Base-by-base conservation (phyloP, 176 grass and related monocot species). In the Hsuehochloa calcarea region DNA sequence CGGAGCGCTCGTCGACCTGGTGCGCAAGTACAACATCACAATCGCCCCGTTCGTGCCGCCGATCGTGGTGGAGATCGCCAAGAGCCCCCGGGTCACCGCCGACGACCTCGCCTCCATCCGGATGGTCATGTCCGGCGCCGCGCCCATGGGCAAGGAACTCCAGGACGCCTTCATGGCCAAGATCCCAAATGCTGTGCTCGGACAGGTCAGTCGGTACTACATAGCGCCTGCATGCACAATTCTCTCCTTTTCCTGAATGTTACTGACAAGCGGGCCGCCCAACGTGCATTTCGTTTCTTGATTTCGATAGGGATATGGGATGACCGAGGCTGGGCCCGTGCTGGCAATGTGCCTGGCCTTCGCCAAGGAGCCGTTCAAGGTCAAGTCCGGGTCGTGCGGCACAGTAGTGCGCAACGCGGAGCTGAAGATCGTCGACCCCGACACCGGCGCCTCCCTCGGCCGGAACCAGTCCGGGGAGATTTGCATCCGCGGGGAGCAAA, bases 351-450 rank as follows among this genome's bases (percentile, higher is more conserved):
- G 92, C 72, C 66, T 97, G 68, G 95, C 95, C 0, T 97, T 97
- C 69, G 95, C 95, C 64, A 95, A 93, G 91, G 87, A 90, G 56
- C 92, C 92, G 3, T 86, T 86, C 65, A 20, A 35, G 22, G 95
- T 95, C 17, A 97, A 97, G 75, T 97, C 95, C 23, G 95, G 95
- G 41, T 94, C 95, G 8, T 97, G 95, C 17, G 95, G 95, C 27
- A 97, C 95, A 3, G 95, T 97, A 64, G 95, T 97, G 35, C 81
- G 95, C 19, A 97, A 97, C 70, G 90, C 95, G 0, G 90, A 80
- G 86, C 72, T 97, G 10, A 97, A 88, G 82, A 90, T 97, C 70
- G 87, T 97, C 7, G 92, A 97, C 70, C 92, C 92, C 0, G 92
- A 94, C 63, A 90, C 95, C 43, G 87, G 95, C 51, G 89, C 62